Evolutionary conservation across 768 basidiomycete genomes (phyloP).

Genomic region (Kwoniella bestiolae): DNA sequence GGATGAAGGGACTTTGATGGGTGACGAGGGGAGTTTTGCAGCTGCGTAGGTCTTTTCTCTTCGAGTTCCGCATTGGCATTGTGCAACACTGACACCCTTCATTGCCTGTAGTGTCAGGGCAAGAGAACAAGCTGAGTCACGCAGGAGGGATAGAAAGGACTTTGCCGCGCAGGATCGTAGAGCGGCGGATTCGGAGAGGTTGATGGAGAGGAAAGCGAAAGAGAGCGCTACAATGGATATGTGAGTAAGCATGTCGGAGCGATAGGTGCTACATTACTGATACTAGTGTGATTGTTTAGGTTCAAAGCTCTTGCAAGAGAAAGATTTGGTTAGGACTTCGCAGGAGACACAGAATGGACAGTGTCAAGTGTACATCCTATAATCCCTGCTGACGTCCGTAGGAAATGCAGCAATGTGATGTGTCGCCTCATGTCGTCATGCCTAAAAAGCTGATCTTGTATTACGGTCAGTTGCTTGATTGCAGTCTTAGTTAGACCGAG

Average conservation of each 20-base stretch:
- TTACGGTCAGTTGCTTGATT: too few relatives aligned
- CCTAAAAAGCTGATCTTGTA: too few relatives aligned
- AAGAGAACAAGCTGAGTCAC: constrained; percentile 72
- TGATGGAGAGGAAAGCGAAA: constrained; percentile 70
- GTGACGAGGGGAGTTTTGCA: constrained; percentile 74
- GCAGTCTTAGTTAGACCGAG: too few relatives aligned
- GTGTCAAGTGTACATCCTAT: too few relatives aligned
- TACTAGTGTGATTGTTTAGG: constrained; percentile 7
- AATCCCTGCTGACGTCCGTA: too few relatives aligned
- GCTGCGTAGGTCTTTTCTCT: constrained; percentile 69
- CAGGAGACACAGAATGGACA: too few relatives aligned
- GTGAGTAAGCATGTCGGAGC: constrained; percentile 58
- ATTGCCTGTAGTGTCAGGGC: constrained; percentile 66
- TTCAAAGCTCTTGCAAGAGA: constrained; percentile 85
- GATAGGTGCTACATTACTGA: neutral
- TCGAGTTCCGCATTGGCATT: neutral
- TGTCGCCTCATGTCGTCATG: too few relatives aligned
- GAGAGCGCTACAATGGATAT: constrained; percentile 95
- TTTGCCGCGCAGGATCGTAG: constrained; percentile 59
- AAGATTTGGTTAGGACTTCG: constrained; percentile 80
- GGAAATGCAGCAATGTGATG: too few relatives aligned
- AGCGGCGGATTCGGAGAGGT: constrained; percentile 66
- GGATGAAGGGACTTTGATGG: constrained; percentile 78
- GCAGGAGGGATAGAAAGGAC: constrained; percentile 62
- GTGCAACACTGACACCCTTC: neutral